Conservation (phyloP, 169 alveolate species). For the Neospora caninum region DNA sequence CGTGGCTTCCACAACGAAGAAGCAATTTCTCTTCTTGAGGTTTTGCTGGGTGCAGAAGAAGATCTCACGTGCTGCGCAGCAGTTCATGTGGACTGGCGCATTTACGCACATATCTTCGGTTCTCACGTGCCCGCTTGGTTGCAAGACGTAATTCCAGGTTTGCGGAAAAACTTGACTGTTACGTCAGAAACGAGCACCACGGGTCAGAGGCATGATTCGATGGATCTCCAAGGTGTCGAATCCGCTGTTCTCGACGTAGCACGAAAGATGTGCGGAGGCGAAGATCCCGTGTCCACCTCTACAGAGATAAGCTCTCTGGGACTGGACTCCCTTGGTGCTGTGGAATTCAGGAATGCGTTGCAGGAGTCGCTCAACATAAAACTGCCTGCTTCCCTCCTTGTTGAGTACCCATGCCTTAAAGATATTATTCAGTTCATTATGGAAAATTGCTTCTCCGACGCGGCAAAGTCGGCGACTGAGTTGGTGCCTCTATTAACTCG, state of each 20-base stretch:
- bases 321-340: slow-evolving; percentile 76
- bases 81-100: slow-evolving; percentile 49
- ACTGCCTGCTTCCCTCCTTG: slow-evolving; percentile 72
- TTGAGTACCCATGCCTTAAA: slow-evolving; percentile 72
- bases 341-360: slow-evolving; percentile 73
- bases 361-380: slow-evolving; percentile 68
- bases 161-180: not conserved
- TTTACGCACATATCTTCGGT: slow-evolving; percentile 51
- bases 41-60: not conserved
- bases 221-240: not conserved
- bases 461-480: too few species aligned
- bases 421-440: slow-evolving; percentile 47
- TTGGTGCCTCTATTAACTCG: not conserved
- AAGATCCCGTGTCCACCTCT: not conserved
- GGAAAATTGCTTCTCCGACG: not conserved
- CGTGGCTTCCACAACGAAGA: slow-evolving; percentile 36
- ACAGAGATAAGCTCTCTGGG: slow-evolving; percentile 65
- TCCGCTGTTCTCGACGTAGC: slow-evolving; percentile 1
- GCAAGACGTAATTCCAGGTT: not conserved
- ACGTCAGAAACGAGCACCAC: not conserved
- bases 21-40: slow-evolving; percentile 31
- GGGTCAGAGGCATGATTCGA: not conserved
- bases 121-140: slow-evolving; percentile 43
- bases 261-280: not conserved
- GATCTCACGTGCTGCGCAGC: not conserved